These are phyloP conservation scores for Trametes hirsuta DNA, from an alignment of 1,284 basidiomycete species.

Conservation along the genomic window DNA sequence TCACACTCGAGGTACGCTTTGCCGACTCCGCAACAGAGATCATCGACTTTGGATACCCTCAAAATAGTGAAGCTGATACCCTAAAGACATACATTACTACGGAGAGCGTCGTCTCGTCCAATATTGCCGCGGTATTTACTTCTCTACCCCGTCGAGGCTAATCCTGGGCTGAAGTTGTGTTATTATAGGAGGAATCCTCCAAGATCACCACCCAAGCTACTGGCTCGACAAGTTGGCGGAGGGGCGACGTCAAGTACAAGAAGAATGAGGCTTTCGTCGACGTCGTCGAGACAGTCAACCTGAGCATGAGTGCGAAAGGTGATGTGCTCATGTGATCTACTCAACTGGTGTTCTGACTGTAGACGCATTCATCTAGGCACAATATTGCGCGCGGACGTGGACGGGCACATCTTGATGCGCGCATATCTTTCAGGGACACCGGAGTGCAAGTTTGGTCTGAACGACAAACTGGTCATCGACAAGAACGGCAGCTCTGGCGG, in stretches of 20 bases:
- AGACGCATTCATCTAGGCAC: constrained; percentile 57
- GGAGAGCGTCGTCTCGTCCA: constrained; percentile 89
- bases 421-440: constrained; percentile 96
- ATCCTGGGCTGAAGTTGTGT: constrained; percentile 7
- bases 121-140: constrained; percentile 72
- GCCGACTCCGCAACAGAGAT: constrained; percentile 68
- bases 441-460: constrained; percentile 97
- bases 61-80: constrained; percentile 98
- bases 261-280: constrained; percentile 99
- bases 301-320: constrained; percentile 97
- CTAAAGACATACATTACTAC: constrained; percentile 98
- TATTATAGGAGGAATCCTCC: constrained; percentile 85
- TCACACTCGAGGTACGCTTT: neutral
- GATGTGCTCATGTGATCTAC: constrained; percentile 20
- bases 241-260: constrained; percentile 95
- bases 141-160: neutral
- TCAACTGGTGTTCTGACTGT: neutral
- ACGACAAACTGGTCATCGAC: constrained; percentile 97
- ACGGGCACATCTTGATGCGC: constrained; percentile 97
- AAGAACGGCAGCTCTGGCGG: constrained; percentile 64
- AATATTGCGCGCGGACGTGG: constrained; percentile 94
- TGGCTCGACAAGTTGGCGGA: constrained; percentile 91
- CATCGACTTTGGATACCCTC: constrained; percentile 99
- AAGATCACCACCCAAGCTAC: constrained; percentile 98
- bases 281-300: constrained; percentile 95